A percentile compares a stretch with the other conserved stretches of the same genome.
Conservation (phyloP, 2,329 filamentous ascomycete species). For the Aspergillus melleus region DNA sequence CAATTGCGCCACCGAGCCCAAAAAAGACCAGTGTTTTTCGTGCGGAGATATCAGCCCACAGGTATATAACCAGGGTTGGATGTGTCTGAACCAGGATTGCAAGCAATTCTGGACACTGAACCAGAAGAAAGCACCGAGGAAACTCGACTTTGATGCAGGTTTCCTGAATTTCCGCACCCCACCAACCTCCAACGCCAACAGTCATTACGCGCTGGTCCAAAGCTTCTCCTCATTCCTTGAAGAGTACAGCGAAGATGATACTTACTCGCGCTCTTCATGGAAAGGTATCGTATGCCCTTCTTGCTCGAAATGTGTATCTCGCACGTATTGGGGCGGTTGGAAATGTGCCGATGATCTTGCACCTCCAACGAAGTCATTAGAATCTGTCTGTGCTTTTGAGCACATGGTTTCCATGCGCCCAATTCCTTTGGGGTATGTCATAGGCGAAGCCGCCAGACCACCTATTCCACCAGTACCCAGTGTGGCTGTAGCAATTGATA, state of each 20-base stretch:
- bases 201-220: constrained; percentile 40
- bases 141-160: constrained; percentile 51
- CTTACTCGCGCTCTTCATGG: constrained; percentile 55
- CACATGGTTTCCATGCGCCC: constrained; percentile 29
- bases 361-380: constrained; percentile 30
- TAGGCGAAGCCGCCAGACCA: constrained; percentile 18
- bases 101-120: constrained; percentile 55
- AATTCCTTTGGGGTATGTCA: constrained; percentile 33
- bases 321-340: constrained; percentile 64
- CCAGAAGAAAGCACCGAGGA: constrained; percentile 27
- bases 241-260: constrained; percentile 38
- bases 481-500: constrained; percentile 30
- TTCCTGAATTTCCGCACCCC: constrained; percentile 59
- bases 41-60: constrained; percentile 42
- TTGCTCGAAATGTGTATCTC: constrained; percentile 63
- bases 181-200: constrained; percentile 42
- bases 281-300: constrained; percentile 66
- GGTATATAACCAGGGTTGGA: constrained; percentile 53
- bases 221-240: constrained; percentile 41
- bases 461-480: constrained; percentile 27
- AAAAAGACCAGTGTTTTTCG: constrained; percentile 34
- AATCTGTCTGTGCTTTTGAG: constrained; percentile 50
- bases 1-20: constrained; percentile 27
- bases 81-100: constrained; percentile 59
- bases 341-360: constrained; percentile 45